phyloP scores from a whole-genome alignment of 352 stramenopile genomes.

The Phytophthora fragariaefolia region DNA sequence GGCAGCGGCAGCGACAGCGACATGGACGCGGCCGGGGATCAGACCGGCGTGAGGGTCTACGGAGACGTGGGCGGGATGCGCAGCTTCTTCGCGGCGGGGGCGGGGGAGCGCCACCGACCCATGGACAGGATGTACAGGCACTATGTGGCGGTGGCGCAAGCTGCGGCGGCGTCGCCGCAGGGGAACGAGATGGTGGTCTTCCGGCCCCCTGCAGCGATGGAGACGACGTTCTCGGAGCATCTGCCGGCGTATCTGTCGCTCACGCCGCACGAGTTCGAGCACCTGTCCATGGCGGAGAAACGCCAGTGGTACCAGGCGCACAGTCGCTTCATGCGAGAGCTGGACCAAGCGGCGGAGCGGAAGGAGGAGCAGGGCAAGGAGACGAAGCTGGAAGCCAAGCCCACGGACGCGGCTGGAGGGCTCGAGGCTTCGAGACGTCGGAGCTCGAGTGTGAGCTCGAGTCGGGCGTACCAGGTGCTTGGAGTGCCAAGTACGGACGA shows the following conservation, averaged over 20 bases:
- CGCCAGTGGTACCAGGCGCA: slow-evolving; percentile 46
- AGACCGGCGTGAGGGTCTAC: slow-evolving; percentile 42
- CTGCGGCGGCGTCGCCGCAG: slow-evolving; percentile 30
- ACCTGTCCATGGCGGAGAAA: slow-evolving; percentile 48
- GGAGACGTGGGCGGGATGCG: slow-evolving; percentile 38
- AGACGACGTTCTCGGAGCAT: slow-evolving; percentile 23
- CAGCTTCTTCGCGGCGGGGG: slow-evolving; percentile 57
- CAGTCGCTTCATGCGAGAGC: slow-evolving; percentile 36
- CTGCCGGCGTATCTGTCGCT: slow-evolving; percentile 55
- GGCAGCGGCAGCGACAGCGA: slow-evolving; percentile 36
- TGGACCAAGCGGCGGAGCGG: slow-evolving; percentile 23
- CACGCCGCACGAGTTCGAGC: slow-evolving; percentile 53
- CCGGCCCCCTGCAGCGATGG: slow-evolving; percentile 16
- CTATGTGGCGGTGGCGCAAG: slow-evolving; percentile 55
- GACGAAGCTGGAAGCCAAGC: slow-evolving; percentile 32
- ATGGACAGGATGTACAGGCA: slow-evolving; percentile 78
- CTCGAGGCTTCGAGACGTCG: slow-evolving; percentile 12
- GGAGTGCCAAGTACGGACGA: slow-evolving; percentile 44
- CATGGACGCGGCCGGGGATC: slow-evolving; percentile 25
- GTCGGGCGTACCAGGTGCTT: slow-evolving; percentile 45
- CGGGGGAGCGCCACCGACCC: slow-evolving; percentile 37
- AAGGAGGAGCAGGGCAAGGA: slow-evolving; percentile 14
- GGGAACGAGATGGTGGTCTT: slow-evolving; percentile 57
- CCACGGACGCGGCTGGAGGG: slow-evolving; percentile 4
- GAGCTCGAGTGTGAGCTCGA: slow-evolving; percentile 42